phyloP scores from a whole-genome alignment of 495 filamentous ascomycete species.

The Saxispiralis lemnorum region DNA sequence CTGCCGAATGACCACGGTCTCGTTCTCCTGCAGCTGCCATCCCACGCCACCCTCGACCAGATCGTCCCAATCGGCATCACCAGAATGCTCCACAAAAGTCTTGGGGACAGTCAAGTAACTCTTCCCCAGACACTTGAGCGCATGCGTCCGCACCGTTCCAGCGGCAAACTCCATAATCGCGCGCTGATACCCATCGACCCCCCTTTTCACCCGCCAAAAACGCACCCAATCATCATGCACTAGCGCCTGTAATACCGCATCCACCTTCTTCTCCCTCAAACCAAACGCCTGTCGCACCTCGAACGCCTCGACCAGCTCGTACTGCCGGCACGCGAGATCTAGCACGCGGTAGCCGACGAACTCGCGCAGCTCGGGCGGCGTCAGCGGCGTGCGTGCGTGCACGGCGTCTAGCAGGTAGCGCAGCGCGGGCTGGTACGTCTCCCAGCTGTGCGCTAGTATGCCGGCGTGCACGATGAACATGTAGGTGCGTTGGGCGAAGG shows the following conservation, averaged over 20 bases:
- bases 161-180: constrained; percentile 68
- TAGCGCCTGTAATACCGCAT: constrained; percentile 49
- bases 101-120: constrained; percentile 58
- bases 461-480: constrained; percentile 65
- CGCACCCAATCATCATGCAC: constrained; percentile 63
- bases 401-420: constrained; percentile 56
- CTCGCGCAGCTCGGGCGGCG: constrained; percentile 52
- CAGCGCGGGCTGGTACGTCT: constrained; percentile 80
- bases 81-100: constrained; percentile 44
- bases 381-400: constrained; percentile 41
- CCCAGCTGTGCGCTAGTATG: constrained; percentile 58
- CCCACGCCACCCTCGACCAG: constrained; percentile 52
- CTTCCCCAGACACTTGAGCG: constrained; percentile 68
- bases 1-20: constrained; percentile 15
- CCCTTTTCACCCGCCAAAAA: constrained; percentile 53
- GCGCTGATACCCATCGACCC: constrained; percentile 58
- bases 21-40: constrained; percentile 40
- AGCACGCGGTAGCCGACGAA: constrained; percentile 65
- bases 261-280: constrained; percentile 46
- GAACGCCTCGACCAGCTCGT: constrained; percentile 57
- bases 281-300: constrained; percentile 38
- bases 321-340: constrained; percentile 70
- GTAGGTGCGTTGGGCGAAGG: constrained; percentile 30
- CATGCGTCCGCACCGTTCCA: constrained; percentile 45
- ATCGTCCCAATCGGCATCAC: constrained; percentile 46